A percentile compares a stretch with the other conserved stretches of the same genome.
These are phyloP conservation scores for Aspergillus hiratsukae DNA, from an alignment of 2,329 filamentous ascomycete species.

Conservation along the genomic window DNA sequence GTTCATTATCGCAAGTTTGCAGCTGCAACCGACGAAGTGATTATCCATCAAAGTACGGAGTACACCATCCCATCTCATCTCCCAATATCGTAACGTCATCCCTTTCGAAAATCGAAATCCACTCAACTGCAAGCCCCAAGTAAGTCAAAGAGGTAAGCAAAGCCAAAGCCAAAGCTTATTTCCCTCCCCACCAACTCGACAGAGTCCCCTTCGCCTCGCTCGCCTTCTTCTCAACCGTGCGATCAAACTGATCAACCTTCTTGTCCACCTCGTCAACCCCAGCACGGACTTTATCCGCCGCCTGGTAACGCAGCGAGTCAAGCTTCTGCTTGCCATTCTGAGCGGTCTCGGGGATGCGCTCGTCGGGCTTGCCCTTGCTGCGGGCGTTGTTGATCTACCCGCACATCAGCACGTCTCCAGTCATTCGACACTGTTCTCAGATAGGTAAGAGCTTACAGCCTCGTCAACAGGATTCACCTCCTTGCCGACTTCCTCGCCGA, in stretches of 20 bases:
- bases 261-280: slow-evolving; percentile 45
- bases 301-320: slow-evolving; percentile 63
- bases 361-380: slow-evolving; percentile 51
- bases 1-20: background rate
- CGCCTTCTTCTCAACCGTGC: slow-evolving; percentile 72
- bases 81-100: background rate
- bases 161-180: slow-evolving; percentile 14
- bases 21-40: background rate
- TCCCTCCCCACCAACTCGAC: slow-evolving; percentile 74
- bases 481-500: slow-evolving; percentile 58
- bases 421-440: background rate
- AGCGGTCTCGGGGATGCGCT: slow-evolving; percentile 56
- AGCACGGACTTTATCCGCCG: slow-evolving; percentile 43
- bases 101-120: background rate
- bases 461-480: slow-evolving; percentile 63
- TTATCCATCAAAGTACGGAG: background rate
- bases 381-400: slow-evolving; percentile 59
- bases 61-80: background rate
- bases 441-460: slow-evolving; percentile 52
- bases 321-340: slow-evolving; percentile 56
- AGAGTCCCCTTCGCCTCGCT: slow-evolving; percentile 79
- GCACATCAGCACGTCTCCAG: background rate
- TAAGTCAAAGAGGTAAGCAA: background rate
- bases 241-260: slow-evolving; percentile 72
- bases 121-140: background rate